Percentiles rank a stretch among this genome's conserved stretches.
Conservation (phyloP, 345 rosid genomes). For the Cardiospermum halicacabum region DNA sequence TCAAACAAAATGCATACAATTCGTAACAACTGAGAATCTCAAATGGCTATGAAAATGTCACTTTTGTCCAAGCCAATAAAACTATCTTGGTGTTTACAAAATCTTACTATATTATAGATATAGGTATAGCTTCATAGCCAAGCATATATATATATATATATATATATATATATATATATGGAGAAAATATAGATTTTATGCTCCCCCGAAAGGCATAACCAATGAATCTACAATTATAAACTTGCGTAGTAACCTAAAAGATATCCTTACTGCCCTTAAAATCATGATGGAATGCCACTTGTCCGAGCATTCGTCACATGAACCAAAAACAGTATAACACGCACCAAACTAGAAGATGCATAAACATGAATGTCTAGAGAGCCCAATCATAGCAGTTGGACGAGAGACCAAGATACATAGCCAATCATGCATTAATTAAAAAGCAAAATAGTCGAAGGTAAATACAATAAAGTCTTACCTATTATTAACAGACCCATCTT, state of each 20-base stretch:
- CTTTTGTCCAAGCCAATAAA: background rate
- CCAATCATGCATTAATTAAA: conserved; percentile 1
- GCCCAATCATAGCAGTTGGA: background rate
- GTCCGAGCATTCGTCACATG: background rate
- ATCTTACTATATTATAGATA: background rate
- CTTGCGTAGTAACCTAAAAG: background rate
- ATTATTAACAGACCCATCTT: conserved; percentile 88
- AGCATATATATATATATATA: no score
- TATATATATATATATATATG: background rate
- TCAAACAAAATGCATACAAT: conserved; percentile 1
- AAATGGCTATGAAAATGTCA: background rate
- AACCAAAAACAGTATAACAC: background rate
- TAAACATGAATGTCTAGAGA: background rate
- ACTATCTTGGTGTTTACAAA: background rate
- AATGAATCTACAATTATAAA: background rate
- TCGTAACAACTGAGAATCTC: background rate
- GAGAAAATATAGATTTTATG: background rate
- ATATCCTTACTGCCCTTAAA: background rate
- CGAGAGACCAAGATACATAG: background rate
- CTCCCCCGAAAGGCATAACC: background rate
- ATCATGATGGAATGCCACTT: background rate
- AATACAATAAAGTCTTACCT: conserved; percentile 43
- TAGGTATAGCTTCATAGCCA: background rate
- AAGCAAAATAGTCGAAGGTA: background rate
- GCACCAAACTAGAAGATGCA: background rate